Evolutionary conservation across 371 early-diverging fungal genomes (phyloP), one percentile per base, ranked within the genome.

Genomic region (Circinella umbellata): DNA sequence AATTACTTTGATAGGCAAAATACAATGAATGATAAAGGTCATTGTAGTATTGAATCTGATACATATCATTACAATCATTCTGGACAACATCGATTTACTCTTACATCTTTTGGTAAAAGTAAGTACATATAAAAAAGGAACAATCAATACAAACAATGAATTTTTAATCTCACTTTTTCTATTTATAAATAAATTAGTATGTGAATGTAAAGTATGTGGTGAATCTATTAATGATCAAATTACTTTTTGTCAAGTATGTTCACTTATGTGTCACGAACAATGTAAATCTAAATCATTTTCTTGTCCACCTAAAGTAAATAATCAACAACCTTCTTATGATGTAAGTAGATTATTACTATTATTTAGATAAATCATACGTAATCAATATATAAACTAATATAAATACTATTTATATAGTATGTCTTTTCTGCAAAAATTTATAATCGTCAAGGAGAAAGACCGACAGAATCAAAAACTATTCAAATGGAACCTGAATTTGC

Each of bases 191-290:
- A 27, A 27, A 27, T 55, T 81, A 80, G 49, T 11, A 69, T 80
- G 27, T 20, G 79, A 73, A 38, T 82, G 82, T 60, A 82, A 85
- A 70, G 81, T 82, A 13, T 85, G 85, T 48, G 71, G 70, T 38
- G 75, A 75, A 46, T 20, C 71, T 3, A 69, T 85, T 59, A 69
- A 65, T 7, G 62, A 64, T 14, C 55, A 73, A 17, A 74, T 71
- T 4, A 66, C 78, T 3, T 78, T 82, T 49, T 82, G 81, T 69
- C 76, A 82, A 79, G 82, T 75, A 15, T 82, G 85, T 65, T 76
- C 76, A 13, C 67, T 84, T 5, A 70, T 82, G 38, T 84, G 85
- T 34, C 78, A 78, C 35, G 69, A 78, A 18, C 66, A 71, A n/a
- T 78, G 78, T 34, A 75, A 71, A 53, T 39, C 63, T 7, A 48